Evolutionary conservation across 2,329 filamentous ascomycete species (phyloP), one percentile per base, ranked within the genome.

Genomic region (Aureobasidium sp.): DNA sequence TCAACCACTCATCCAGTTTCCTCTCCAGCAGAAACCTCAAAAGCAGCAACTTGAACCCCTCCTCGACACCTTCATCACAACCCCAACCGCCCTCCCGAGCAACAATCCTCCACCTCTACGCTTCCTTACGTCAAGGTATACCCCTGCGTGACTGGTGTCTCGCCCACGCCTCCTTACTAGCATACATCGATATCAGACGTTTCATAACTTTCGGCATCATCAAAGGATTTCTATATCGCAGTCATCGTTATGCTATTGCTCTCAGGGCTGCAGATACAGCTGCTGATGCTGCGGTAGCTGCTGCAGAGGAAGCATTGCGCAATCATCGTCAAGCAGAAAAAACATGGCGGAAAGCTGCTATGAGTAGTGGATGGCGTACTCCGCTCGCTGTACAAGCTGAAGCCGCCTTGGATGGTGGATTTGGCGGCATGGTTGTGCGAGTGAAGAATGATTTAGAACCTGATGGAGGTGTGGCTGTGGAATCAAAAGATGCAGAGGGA

Each of bases 201-300:
- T 91, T 99, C 69, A 93, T 98, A 69, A 97, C 97, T 67, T 99
- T 98, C 74, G 96, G 95, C 66, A 88, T 98, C 67, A 97, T 98
- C 77, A 98, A 98, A 80, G 95, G 95, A 20, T 93, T 97, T 71
- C 81, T 99, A 29, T 98, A 98, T 78, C 89, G 96, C 40, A 91
- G 98, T 47, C 94, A 98, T 81, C 97, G 96, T 77, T 97, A 97
- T 76, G 92, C 94, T 10, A 47, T 66, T 59, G 27, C 68, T 47
- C 47, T 69, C 38, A 48, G 69, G 36, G 66, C 72, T 60, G 31
- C 60, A 45, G 53, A 64, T 13, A 51, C 68, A 47, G 51, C 67
- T 53, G 25, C 65, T 47, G 43, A 69, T 63, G 47, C 66, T 65
- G 15, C 71, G 67, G 55, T 70, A 66, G 15, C 71, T 66, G 55